phyloP scores from a whole-genome alignment of 2,329 filamentous ascomycete species.

The Aspergillus fijiensis region DNA sequence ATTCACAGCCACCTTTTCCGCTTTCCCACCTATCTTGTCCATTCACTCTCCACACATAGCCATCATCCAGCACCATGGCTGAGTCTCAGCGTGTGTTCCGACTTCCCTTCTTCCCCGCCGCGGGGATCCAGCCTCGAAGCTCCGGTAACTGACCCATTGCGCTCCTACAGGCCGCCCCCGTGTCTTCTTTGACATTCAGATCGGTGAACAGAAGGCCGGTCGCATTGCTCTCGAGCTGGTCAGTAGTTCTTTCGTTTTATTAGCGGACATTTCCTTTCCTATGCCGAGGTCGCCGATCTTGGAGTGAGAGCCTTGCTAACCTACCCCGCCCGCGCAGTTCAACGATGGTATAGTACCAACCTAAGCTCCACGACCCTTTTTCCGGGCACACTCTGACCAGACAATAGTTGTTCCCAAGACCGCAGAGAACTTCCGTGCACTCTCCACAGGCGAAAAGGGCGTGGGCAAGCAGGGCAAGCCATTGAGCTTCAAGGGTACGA shows the following conservation, averaged over 20 bases:
- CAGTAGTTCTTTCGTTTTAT: constrained; percentile 33
- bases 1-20: constrained; percentile 9
- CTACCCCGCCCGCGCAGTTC: constrained; percentile 38
- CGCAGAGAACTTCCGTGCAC: constrained; percentile 89
- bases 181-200: constrained; percentile 90
- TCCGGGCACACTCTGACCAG: constrained; percentile 45
- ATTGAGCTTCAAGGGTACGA: constrained; percentile 77
- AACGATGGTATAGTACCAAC: constrained; percentile 44
- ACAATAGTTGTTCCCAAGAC: constrained; percentile 82
- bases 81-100: constrained; percentile 35
- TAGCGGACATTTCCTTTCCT: neutral
- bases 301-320: constrained; percentile 7
- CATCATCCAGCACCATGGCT: constrained; percentile 30
- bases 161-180: constrained; percentile 60
- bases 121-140: constrained; percentile 21
- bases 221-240: constrained; percentile 85
- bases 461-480: constrained; percentile 76
- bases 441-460: constrained; percentile 95
- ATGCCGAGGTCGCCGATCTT: neutral
- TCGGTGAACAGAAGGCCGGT: constrained; percentile 71
- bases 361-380: neutral
- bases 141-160: constrained; percentile 14
- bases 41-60: constrained; percentile 2
- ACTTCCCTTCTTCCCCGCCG: constrained; percentile 16
- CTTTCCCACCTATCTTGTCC: constrained; percentile 1